A percentile compares a stretch with the other conserved stretches of the same genome.
Evolutionary conservation across 176 grass and related monocot species (phyloP).

Genomic region (Dactylis glomerata): DNA sequence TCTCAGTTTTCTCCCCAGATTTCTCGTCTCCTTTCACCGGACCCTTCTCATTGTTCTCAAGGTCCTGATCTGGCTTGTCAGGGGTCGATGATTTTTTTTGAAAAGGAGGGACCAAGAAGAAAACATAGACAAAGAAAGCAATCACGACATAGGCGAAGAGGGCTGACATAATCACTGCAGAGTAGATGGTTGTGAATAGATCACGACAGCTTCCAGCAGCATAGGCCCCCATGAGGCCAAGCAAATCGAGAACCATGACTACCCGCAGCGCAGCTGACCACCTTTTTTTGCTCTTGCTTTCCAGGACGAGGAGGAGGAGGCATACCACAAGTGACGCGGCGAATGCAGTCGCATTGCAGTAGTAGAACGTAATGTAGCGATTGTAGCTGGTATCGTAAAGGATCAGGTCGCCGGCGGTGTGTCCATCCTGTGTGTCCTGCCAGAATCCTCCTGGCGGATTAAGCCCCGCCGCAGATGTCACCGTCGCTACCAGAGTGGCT

Average conservation of each 20-base stretch:
- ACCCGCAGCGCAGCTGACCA: neutral
- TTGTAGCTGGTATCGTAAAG: neutral
- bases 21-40: neutral
- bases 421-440: neutral
- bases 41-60: neutral
- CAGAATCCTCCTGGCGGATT: conserved; percentile 40
- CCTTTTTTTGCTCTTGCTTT: neutral
- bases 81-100: too few species aligned
- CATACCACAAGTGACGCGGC: conserved; percentile 14
- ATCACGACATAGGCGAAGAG: neutral
- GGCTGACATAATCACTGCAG: neutral
- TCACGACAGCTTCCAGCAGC: neutral
- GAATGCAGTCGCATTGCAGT: conserved; percentile 49
- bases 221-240: conserved; percentile 17
- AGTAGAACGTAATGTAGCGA: conserved; percentile 47
- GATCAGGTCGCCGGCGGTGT: conserved; percentile 21
- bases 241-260: neutral
- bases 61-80: neutral
- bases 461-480: conserved; percentile 32
- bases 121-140: neutral
- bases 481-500: conserved; percentile 24
- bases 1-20: neutral
- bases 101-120: too few species aligned
- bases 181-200: neutral
- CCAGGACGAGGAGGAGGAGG: conserved; percentile 30